These are phyloP conservation scores for Venturiaceae sp. DNA, from an alignment of 2,329 filamentous ascomycete species.

Conservation along the genomic window DNA sequence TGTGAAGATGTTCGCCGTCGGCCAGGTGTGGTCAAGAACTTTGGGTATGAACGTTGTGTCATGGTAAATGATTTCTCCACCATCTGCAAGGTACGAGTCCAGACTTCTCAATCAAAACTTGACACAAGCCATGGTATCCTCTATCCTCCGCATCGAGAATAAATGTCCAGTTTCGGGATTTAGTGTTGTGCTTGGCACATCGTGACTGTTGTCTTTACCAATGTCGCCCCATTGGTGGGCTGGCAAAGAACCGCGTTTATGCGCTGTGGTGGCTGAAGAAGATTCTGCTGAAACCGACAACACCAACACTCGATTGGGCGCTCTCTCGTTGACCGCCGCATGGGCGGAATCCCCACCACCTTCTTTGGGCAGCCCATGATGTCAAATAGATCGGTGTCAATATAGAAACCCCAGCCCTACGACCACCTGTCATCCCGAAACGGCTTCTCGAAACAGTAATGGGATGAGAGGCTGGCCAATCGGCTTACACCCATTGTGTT, in stretches of 20 bases:
- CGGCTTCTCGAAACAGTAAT: neutral
- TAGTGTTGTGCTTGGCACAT: neutral
- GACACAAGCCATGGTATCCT: neutral
- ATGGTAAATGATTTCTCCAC: too few relatives aligned
- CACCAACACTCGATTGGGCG: too few relatives aligned
- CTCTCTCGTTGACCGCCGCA: too few relatives aligned
- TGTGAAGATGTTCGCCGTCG: neutral
- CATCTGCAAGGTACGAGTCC: neutral
- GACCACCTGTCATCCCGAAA: neutral
- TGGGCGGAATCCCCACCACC: too few relatives aligned
- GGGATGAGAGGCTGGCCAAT: neutral
- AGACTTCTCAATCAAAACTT: neutral
- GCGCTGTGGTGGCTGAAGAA: neutral
- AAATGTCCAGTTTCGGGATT: too few relatives aligned
- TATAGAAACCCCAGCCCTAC: too few relatives aligned
- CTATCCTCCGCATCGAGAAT: too few relatives aligned
- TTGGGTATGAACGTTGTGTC: neutral
- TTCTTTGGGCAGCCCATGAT: neutral
- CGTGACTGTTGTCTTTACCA: neutral
- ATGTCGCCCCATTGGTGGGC: neutral
- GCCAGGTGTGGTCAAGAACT: neutral
- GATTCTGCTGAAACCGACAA: too few relatives aligned
- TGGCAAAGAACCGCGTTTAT: too few relatives aligned
- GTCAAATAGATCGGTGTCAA: too few relatives aligned
- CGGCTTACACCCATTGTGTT: neutral